phyloP scores from a whole-genome alignment of 2,329 filamentous ascomycete genomes.

The Ophiostoma montium region DNA sequence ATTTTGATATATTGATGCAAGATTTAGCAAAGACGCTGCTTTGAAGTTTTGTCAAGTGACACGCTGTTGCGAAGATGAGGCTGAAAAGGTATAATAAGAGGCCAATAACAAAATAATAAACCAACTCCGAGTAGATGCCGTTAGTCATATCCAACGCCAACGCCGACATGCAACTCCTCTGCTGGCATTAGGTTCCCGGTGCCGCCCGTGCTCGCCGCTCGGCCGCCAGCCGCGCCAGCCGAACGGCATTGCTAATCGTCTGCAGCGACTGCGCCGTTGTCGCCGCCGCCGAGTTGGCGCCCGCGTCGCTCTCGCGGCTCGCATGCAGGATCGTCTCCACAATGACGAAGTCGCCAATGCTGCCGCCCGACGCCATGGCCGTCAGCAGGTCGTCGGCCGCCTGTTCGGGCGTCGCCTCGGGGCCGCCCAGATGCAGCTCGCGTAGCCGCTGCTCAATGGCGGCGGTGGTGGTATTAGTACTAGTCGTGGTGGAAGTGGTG shows the following conservation, averaged over 20 bases:
- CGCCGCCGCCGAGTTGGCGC: constrained; percentile 24
- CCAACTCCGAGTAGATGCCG: too few species aligned
- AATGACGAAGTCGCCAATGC: constrained; percentile 38
- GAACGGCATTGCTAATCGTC: constrained; percentile 39
- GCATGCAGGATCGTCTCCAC: constrained; percentile 29
- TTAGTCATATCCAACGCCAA: too few species aligned
- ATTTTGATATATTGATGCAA: background rate
- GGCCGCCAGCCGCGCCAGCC: constrained; percentile 26
- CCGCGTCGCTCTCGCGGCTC: constrained; percentile 24
- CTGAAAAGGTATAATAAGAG: too few species aligned
- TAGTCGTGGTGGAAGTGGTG: too few species aligned
- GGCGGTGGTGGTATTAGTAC: too few species aligned
- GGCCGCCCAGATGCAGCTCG: constrained; percentile 6
- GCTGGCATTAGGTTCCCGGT: too few species aligned
- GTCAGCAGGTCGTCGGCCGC: constrained; percentile 29
- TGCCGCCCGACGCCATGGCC: constrained; percentile 40
- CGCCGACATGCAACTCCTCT: too few species aligned
- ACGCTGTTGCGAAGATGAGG: too few species aligned
- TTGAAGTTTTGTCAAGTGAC: too few species aligned
- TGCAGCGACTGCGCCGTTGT: constrained; percentile 38
- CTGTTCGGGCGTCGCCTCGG: constrained; percentile 14
- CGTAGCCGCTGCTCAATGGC: constrained; percentile 11
- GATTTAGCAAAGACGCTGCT: background rate
- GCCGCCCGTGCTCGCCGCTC: constrained; percentile 12
- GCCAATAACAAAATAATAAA: too few species aligned